phyloP scores from a whole-genome alignment of 2,329 filamentous ascomycete genomes.

The Malbranchea cinnamomea region DNA sequence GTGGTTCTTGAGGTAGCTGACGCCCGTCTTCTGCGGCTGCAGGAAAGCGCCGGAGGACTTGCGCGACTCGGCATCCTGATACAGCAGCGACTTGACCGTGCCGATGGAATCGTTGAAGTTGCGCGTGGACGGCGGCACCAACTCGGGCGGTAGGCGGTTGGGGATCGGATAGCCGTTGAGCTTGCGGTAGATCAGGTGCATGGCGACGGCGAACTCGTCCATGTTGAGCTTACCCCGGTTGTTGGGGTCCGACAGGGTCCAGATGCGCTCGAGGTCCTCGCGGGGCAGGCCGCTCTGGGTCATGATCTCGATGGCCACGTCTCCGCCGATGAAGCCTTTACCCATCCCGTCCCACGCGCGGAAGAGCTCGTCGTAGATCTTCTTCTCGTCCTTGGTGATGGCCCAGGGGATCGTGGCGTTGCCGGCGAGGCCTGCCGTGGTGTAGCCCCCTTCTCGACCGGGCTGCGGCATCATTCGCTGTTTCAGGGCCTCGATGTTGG shows the following conservation, averaged over 20 bases:
- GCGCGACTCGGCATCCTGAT: slow-evolving; percentile 74
- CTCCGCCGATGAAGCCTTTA: slow-evolving; percentile 83
- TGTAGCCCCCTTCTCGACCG: slow-evolving; percentile 74
- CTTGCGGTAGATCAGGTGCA: slow-evolving; percentile 97
- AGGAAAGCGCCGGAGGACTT: slow-evolving; percentile 82
- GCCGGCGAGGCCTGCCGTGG: slow-evolving; percentile 72
- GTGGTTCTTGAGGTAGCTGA: slow-evolving; percentile 92
- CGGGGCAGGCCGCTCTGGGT: slow-evolving; percentile 90
- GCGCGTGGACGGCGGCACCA: slow-evolving; percentile 85
- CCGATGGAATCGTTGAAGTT: slow-evolving; percentile 90
- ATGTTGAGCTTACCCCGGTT: slow-evolving; percentile 90
- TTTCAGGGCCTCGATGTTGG: slow-evolving; percentile 85
- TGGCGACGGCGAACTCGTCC: slow-evolving; percentile 94
- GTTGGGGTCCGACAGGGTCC: slow-evolving; percentile 85
- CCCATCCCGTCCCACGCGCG: slow-evolving; percentile 89
- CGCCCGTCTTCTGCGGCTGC: slow-evolving; percentile 90
- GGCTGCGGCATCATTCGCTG: slow-evolving; percentile 95
- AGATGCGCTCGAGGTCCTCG: slow-evolving; percentile 76
- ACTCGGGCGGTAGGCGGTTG: slow-evolving; percentile 71
- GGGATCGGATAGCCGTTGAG: slow-evolving; percentile 91
- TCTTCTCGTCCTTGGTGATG: slow-evolving; percentile 97
- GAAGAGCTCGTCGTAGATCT: slow-evolving; percentile 88
- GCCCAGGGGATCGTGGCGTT: slow-evolving; percentile 97
- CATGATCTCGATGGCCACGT: slow-evolving; percentile 92
- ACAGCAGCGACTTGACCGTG: slow-evolving; percentile 76